Evolutionary conservation across 2,329 filamentous ascomycete species (phyloP).

Genomic region (Tolypocladium pustulatum): DNA sequence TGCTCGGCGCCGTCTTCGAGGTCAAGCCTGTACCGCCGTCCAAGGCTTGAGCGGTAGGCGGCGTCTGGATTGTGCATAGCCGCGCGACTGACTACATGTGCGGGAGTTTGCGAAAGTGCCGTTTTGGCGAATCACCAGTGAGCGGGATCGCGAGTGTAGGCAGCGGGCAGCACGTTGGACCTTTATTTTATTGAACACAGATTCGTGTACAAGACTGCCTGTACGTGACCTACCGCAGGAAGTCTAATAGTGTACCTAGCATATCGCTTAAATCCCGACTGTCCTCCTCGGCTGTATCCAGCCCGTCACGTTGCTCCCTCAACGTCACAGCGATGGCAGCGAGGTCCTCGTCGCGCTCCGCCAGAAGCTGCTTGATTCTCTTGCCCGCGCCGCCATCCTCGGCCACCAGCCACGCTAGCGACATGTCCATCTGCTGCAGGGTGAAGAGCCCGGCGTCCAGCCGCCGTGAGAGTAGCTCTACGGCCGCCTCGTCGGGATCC

Average conservation of each 20-base stretch:
- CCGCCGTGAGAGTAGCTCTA: conserved; percentile 63
- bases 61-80: background rate
- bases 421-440: conserved; percentile 72
- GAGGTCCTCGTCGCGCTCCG: conserved; percentile 57
- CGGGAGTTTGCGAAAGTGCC: background rate
- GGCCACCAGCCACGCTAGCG: conserved; percentile 82
- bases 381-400: conserved; percentile 70
- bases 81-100: background rate
- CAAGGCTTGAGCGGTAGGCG: conserved; percentile 12
- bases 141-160: background rate
- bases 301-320: conserved; percentile 42
- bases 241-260: conserved; percentile 40
- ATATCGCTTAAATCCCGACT: conserved; percentile 49
- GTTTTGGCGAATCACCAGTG: background rate
- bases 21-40: conserved; percentile 57
- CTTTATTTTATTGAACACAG: background rate
- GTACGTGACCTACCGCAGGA: conserved; percentile 24
- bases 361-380: conserved; percentile 53
- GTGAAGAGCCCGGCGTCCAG: conserved; percentile 79
- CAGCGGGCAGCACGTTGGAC: background rate
- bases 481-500: conserved; percentile 41
- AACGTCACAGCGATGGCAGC: conserved; percentile 55
- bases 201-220: conserved; percentile 1
- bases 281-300: conserved; percentile 46
- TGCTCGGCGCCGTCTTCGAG: conserved; percentile 77